Evolutionary conservation across 139 green algal genomes (phyloP), one percentile per base, ranked within the genome.

Genomic region (Picochlorum sp.): DNA sequence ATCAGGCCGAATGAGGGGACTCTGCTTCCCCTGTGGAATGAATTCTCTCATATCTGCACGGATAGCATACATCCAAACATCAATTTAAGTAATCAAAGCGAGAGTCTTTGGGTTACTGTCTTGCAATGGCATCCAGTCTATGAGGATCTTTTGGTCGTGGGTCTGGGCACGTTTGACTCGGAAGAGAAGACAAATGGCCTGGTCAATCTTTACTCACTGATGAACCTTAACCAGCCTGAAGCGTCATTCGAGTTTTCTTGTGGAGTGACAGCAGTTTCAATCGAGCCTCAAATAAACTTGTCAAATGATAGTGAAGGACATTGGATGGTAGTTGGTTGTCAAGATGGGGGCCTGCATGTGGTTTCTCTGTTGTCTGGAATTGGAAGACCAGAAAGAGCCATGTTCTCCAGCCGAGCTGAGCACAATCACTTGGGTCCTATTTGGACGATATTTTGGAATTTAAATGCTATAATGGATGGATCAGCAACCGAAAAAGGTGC

Each of bases 161-260:
- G 82, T 14, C 95, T 95, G 68, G 90, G 90, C 54, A 81, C 63
- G 57, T 95, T 90, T 66, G 87, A 96, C 61, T 94, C 87, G 68
- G 71, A 81, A 22, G 76, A 82, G 59, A 82, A 81, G 53, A 75
- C 68, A 29, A 63, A 61, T 53, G 88, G 88, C 32, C 64, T 89
- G n/a, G 54, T 95, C 43, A 81, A 71, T 73, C 81, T 85, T 63
- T 94, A 87, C 76, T 82, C 65, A 30, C 64, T 96, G 22, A 93
- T 93, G 69, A 94, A 94, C 72, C 81, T 85, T 0, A 78, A 70
- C 1, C 72, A 88, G 43, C 82, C 89, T 1, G 89, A 97, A 68
- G 83, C 72, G 59, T 70, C 63, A 1, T 81, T 77, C 33, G 56
- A 47, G 68, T 59, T 79, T 20, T n/a, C 28, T 51, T 61, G 59